Base-by-base conservation (phyloP, 352 stramenopile genomes). In the Phytophthora quininea region DNA sequence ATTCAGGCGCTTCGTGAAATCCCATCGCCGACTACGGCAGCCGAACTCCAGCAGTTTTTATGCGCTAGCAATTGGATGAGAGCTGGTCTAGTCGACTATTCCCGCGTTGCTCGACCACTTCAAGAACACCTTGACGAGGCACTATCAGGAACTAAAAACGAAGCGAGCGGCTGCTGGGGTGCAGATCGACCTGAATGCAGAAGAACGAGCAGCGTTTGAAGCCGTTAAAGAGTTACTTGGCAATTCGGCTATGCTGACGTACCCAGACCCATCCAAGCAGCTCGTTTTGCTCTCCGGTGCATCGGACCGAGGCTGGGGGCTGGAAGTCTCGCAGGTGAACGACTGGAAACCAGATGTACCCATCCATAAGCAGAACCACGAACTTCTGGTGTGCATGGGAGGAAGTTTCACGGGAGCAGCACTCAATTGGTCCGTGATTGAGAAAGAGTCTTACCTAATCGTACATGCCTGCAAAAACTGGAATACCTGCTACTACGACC, bases 11-110 rank as follows among this genome's bases (percentile, higher is more conserved):
- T 64, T 0, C n/a, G 40, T 37, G 29, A 61, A 53, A 43, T 43
- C 7, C 37, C 37, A 4, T 43, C 65, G 1, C 2, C 24, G 19
- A n/a, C 65, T 15, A 55, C 19, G 19, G 59, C 48, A 5, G 58
- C 43, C 12, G 59, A 64, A 19, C 43, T 73, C 6, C n/a, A n/a
- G n/a, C n/a, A n/a, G n/a, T n/a, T n/a, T n/a, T n/a, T n/a, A n/a
- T n/a, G n/a, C n/a, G n/a, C 59, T 69, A 52, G n/a, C 69, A 29
- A 65, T 69, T 48, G 12, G 68, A 14, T 73, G 42, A 14, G 52
- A 49, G 7, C 37, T 12, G 12, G 37, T 12, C 37, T 43, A 12
- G 7, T 43, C 12, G 37, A 43, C 12, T 43, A 50, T 27, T 5
- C 8, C 15, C 19, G 8, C 11, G 19, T 50, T 8, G 43, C 11